Evolutionary conservation across 2,329 filamentous ascomycete species (phyloP).

Genomic region (Scedosporium minutisporum): DNA sequence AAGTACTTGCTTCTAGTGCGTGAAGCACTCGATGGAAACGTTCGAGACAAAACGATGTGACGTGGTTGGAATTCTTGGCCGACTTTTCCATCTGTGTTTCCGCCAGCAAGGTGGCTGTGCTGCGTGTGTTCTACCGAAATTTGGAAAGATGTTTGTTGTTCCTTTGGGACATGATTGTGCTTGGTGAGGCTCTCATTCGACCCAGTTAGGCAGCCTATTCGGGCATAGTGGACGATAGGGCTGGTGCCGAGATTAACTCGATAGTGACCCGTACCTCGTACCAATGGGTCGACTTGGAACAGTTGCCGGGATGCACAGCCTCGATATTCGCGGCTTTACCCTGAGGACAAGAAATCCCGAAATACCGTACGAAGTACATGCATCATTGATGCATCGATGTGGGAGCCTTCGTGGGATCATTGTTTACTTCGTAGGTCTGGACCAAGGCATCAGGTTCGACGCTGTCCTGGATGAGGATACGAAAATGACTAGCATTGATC

Average conservation of each 20-base stretch:
- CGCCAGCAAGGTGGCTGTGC: neutral
- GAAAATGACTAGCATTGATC: no score
- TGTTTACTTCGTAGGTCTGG: neutral
- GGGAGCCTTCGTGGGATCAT: neutral
- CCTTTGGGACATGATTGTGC: no score
- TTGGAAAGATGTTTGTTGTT: no score
- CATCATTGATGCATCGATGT: neutral
- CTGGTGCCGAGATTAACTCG: neutral
- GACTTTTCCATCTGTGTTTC: neutral
- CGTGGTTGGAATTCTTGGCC: neutral
- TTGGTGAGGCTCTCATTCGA: no score
- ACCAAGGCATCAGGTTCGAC: neutral
- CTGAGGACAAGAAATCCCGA: neutral
- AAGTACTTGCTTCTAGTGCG: no score
- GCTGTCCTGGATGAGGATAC: no score
- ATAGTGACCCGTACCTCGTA: neutral
- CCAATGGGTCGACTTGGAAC: neutral
- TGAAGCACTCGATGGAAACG: no score
- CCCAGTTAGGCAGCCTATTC: no score
- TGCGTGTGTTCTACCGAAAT: no score
- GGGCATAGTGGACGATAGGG: neutral
- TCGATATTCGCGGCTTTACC: neutral
- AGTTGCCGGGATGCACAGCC: neutral
- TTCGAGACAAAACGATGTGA: neutral
- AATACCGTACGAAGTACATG: neutral